Base-by-base conservation (phyloP, 768 basidiomycete species). In the Lyophyllum semitale region DNA sequence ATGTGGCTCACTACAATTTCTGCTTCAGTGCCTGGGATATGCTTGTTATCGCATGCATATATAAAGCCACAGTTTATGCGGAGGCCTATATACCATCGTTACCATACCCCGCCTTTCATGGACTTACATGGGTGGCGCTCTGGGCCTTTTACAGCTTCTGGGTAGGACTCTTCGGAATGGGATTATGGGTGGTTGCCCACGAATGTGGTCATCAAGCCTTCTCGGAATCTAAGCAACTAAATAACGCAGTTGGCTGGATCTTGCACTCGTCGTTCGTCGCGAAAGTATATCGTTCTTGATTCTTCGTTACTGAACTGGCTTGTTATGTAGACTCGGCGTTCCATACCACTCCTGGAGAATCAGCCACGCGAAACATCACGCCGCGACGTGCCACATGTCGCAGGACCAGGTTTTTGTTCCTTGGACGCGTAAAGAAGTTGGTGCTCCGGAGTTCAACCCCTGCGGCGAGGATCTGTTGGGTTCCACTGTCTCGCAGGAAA, bases 301-400 rank as follows among this genome's bases (percentile, higher is more conserved):
- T 22, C 18, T 30, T 22, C 11, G 18, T 35, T n/a, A n/a, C 43
- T 29, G n/a, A 22, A n/a, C 30, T 35, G 26, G 27, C 25, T 33
- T n/a, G 13, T 29, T 8, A 22, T 49, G 12, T 53, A 87, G 87
- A 43, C 80, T 93, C 44, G 84, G 91, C 35, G 91, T 93, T n/a
- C 92, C 92, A 8, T 94, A 89, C 71, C 91, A 93, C 68, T 87
- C 88, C 6, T 93, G 91, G 92, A 79, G 90, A 57, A 91, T 93
- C 66, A 83, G 82, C 3, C 92, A 93, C 69, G 89, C 79, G 27
- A 87, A 89, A 66, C 92, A 94, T 69, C 91, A 94, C 65, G 92
- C 92, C 20, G 83, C 85, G 3, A 92, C 89, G 4, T 85, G 76
- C 11, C 91, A 93, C 69, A 80, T 92, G 79, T 84, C 85, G 25